Percentiles rank a stretch among this genome's conserved stretches.
Evolutionary conservation across 768 basidiomycete genomes (phyloP).

Genomic region (Suillus americanus): DNA sequence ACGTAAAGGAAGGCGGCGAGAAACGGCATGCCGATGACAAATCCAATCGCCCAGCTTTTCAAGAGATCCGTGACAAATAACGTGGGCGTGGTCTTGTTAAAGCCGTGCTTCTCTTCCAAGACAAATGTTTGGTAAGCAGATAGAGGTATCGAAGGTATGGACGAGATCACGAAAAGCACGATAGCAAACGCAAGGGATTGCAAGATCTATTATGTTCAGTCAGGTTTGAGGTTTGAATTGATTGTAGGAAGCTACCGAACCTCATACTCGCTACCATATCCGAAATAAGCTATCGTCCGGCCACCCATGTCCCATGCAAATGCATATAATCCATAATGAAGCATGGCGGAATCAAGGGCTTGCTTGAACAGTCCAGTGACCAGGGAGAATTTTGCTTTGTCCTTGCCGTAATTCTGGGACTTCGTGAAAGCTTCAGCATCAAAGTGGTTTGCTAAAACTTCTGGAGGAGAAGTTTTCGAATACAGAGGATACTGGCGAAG

Average conservation of each 20-base stretch:
- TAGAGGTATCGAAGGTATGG: constrained; percentile 71
- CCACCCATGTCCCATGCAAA: constrained; percentile 80
- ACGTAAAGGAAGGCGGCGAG: constrained; percentile 84
- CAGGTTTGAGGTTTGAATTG: background rate
- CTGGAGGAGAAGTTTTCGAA: constrained; percentile 69
- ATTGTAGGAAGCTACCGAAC: constrained; percentile 35
- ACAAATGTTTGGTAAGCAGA: constrained; percentile 89
- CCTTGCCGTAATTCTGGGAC: constrained; percentile 87
- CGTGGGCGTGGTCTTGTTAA: constrained; percentile 87
- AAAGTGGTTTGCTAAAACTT: constrained; percentile 69
- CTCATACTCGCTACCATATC: constrained; percentile 73
- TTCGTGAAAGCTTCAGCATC: constrained; percentile 74
- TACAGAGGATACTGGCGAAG: constrained; percentile 86
- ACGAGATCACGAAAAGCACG: constrained; percentile 63
- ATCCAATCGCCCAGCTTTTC: constrained; percentile 74
- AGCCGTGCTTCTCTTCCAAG: constrained; percentile 92
- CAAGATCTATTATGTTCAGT: constrained; percentile 58
- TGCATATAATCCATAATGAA: constrained; percentile 78
- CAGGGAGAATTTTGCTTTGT: constrained; percentile 85
- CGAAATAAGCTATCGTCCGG: constrained; percentile 43
- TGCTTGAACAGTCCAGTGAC: constrained; percentile 76
- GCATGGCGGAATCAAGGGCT: constrained; percentile 61
- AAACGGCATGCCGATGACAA: constrained; percentile 80
- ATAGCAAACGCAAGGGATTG: constrained; percentile 82
- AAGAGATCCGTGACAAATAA: constrained; percentile 79